Evolutionary conservation across 2,329 filamentous ascomycete genomes (phyloP), one percentile per base, ranked within the genome.

Genomic region (Venturia aucupariae): DNA sequence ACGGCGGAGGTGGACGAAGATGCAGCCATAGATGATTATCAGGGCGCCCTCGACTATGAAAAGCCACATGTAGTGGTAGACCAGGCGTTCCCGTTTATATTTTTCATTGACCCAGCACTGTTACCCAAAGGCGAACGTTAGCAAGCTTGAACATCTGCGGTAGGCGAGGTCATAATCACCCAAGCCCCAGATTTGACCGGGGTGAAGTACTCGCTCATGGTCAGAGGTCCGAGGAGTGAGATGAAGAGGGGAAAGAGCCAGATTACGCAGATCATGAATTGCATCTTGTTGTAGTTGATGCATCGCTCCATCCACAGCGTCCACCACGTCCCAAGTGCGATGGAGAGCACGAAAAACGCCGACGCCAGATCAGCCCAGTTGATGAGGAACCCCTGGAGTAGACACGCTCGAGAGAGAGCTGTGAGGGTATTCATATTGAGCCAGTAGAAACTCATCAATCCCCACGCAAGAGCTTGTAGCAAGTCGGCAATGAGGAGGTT

Each of bases 41-140:
- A 80, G 81, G 24, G 79, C 79, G 67, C 82, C 81, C 68, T 83
- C 80, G 54, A 80, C 72, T 48, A 81, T 71, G 71, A 82, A 82
- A 67, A 82, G 81, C 80, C 80, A 83, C 42, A 83, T 66, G 68
- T 83, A 83, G 68, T 82, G 81, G 6, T 78, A 74, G 76, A 76
- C 82, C 4, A 83, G 73, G 7, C 80, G 76, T 61, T 80, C 78
- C 17, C 67, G 63, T 65, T 81, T 76, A 68, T 75, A 76, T 15
- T 75, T 68, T 4, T 72, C 68, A 19, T 78, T 75, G 10, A 82
- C 71, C 81, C 81, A 83, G 68, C 81, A 83, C 81, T 81, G 57
- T n/a, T 15, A 6, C 42, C n/a, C n/a, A n/a, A n/a, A 24, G 15
- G 3, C 10, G 15, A 27, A 6, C 10, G 22, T 51, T 27, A 51